Evolutionary conservation across 2,329 filamentous ascomycete species (phyloP).

Genomic region (Bipolaris oryzae): DNA sequence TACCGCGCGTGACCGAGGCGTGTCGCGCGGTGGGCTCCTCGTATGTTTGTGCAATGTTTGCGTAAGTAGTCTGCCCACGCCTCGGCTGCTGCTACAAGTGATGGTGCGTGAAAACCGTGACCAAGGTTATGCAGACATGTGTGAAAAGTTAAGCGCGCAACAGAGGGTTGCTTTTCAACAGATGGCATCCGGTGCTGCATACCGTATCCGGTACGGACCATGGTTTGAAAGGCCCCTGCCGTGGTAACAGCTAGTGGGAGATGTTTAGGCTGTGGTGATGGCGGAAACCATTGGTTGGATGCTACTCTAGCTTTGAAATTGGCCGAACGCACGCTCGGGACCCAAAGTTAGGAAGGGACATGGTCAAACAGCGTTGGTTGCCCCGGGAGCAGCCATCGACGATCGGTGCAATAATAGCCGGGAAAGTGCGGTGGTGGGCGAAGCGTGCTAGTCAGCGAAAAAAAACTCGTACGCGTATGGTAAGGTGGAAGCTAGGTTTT

Average conservation of each 20-base stretch:
- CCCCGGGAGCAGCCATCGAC: constrained; percentile 1
- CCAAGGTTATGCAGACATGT: constrained; percentile 5
- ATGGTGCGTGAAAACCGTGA: constrained; percentile 4
- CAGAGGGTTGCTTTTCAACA: constrained; percentile 9
- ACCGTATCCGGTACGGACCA: constrained; percentile 19
- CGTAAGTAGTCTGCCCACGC: constrained; percentile 17
- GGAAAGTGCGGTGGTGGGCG: constrained; percentile 8
- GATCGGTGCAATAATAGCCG: neutral
- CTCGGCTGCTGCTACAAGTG: constrained; percentile 18
- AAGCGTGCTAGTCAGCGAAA: constrained; percentile 15
- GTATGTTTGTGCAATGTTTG: constrained; percentile 19
- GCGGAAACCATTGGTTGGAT: constrained; percentile 12
- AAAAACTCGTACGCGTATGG: neutral
- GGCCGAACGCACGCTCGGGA: constrained; percentile 18
- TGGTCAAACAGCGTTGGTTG: constrained; percentile 3
- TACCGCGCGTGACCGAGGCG: constrained; percentile 13
- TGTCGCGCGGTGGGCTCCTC: constrained; percentile 7
- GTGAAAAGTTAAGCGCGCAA: neutral
- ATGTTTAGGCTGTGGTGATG: constrained; percentile 1
- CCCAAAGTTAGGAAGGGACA: neutral
- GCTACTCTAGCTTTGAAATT: constrained; percentile 12
- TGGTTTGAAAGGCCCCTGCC: constrained; percentile 21
- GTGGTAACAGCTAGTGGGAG: constrained; percentile 7
- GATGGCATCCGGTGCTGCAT: constrained; percentile 11
- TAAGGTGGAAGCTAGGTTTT: neutral